phyloP scores from a whole-genome alignment of 768 basidiomycete genomes.

The Suillus subalutaceus region DNA sequence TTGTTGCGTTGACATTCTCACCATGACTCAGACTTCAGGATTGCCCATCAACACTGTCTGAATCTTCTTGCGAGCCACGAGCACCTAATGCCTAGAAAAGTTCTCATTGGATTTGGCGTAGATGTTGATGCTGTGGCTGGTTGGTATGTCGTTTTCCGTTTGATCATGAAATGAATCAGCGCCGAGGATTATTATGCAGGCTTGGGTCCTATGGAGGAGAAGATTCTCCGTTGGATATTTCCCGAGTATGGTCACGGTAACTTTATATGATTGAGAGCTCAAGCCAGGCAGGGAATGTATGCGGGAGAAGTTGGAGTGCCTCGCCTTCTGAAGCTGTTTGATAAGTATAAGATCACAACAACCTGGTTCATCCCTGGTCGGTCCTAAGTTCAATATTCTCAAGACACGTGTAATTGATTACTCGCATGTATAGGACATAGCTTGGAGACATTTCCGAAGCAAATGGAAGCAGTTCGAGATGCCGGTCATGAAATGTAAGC shows the following conservation, averaged over 20 bases:
- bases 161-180: neutral
- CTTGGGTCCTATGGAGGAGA: slow-evolving; percentile 78
- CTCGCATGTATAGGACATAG: slow-evolving; percentile 53
- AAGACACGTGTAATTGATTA: neutral
- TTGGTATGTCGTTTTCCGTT: slow-evolving; percentile 46
- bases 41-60: neutral
- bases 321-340: slow-evolving; percentile 70
- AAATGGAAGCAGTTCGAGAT: slow-evolving; percentile 71
- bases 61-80: neutral
- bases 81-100: slow-evolving; percentile 53
- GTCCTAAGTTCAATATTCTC: neutral
- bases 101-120: slow-evolving; percentile 64
- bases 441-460: slow-evolving; percentile 71
- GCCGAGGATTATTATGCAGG: slow-evolving; percentile 37
- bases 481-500: slow-evolving; percentile 71
- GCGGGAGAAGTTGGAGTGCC: slow-evolving; percentile 76
- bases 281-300: slow-evolving; percentile 54
- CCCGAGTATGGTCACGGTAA: slow-evolving; percentile 41
- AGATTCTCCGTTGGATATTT: slow-evolving; percentile 70
- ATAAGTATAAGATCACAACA: slow-evolving; percentile 66
- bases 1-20: neutral
- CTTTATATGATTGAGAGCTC: neutral
- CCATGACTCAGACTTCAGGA: neutral
- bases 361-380: slow-evolving; percentile 79
- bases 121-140: slow-evolving; percentile 81